A percentile compares a stretch with the other conserved stretches of the same genome.
Evolutionary conservation across 441 rosid species (phyloP).

Genomic region (Codiaeum variegatum): DNA sequence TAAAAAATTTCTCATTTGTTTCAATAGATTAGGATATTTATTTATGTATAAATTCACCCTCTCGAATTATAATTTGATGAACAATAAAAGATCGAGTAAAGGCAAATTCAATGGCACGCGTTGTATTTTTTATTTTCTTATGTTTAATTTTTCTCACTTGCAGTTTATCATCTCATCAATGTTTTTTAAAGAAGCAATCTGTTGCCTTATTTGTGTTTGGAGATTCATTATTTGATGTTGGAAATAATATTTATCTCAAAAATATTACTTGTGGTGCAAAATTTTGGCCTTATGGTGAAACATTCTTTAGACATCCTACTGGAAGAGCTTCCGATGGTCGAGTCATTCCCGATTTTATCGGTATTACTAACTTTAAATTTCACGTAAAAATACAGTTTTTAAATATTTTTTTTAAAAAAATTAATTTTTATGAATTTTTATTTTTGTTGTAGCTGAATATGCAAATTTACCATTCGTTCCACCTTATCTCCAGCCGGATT

Average conservation of each 20-base stretch:
- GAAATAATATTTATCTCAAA: constrained; percentile 11
- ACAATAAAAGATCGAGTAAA: neutral
- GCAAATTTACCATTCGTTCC: neutral
- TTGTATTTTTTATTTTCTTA: no score
- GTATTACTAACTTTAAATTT: no score
- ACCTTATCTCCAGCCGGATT: constrained; percentile 7
- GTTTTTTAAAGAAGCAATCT: neutral
- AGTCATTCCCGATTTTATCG: constrained; percentile 21
- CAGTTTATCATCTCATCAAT: neutral
- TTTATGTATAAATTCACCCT: neutral
- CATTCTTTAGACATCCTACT: neutral
- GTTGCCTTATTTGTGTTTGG: neutral
- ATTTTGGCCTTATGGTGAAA: constrained; percentile 8
- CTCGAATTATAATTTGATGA: neutral
- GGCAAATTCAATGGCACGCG: neutral
- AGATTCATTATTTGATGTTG: constrained; percentile 17
- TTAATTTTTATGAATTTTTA: no score
- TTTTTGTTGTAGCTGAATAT: neutral
- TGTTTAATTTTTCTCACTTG: neutral
- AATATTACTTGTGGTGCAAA: neutral
- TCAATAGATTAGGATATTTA: no score
- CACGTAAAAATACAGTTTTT: no score
- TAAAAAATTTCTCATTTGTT: no score
- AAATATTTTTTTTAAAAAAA: no score
- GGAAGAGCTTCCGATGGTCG: constrained; percentile 17